These are phyloP conservation scores for Aspergillus incahuasiensis DNA, from an alignment of 495 filamentous ascomycete species.

Conservation along the genomic window DNA sequence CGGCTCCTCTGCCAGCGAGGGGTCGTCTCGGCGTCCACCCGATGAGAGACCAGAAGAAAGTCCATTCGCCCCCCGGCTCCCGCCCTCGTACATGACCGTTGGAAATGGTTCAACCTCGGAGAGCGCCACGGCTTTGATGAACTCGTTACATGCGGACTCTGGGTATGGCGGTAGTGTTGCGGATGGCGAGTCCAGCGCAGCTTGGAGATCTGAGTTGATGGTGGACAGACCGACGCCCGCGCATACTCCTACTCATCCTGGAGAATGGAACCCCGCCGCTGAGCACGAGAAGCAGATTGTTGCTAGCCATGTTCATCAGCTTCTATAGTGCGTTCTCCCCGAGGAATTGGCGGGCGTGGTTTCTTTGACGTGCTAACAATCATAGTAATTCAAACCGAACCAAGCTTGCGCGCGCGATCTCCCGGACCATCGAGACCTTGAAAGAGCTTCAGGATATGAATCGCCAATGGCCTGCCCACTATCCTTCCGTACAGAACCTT, in stretches of 20 bases:
- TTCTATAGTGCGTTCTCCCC: conserved; percentile 52
- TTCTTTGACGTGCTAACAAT: conserved; percentile 15
- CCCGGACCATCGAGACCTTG: conserved; percentile 72
- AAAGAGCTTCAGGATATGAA: conserved; percentile 85
- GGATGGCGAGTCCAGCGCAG: conserved; percentile 39
- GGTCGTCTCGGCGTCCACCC: conserved; percentile 32
- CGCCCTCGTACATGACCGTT: conserved; percentile 79
- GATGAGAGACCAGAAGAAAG: conserved; percentile 26
- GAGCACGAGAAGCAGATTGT: conserved; percentile 57
- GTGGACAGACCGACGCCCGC: conserved; percentile 62
- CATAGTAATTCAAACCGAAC: conserved; percentile 85
- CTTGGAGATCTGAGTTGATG: conserved; percentile 58
- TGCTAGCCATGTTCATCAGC: conserved; percentile 69
- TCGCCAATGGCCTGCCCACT: conserved; percentile 85
- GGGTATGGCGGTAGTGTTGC: conserved; percentile 68
- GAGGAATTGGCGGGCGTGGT: not conserved
- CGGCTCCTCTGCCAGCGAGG: conserved; percentile 33
- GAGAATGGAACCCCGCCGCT: conserved; percentile 46
- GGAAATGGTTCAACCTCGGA: conserved; percentile 77
- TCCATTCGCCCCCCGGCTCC: conserved; percentile 32
- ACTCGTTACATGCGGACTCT: conserved; percentile 75
- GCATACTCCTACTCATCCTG: conserved; percentile 49
- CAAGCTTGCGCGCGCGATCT: conserved; percentile 79
- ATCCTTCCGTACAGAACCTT: conserved; percentile 75
- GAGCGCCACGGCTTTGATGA: conserved; percentile 62